Base-by-base conservation (phyloP, 2,329 filamentous ascomycete species). In the Alternaria metachromatica region DNA sequence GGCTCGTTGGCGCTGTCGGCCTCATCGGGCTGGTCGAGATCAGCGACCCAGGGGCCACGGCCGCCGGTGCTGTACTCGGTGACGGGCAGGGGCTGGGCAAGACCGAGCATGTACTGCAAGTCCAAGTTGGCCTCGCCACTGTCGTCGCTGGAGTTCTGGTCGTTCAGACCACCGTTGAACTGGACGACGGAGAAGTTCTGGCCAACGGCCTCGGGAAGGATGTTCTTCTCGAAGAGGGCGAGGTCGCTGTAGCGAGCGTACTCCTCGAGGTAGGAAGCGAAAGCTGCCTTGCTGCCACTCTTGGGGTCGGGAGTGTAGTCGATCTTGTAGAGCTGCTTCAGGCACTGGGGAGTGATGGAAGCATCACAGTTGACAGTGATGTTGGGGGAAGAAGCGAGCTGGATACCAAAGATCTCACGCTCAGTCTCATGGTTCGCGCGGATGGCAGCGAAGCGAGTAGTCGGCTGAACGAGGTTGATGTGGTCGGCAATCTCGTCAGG, bases 111-210 rank as follows among this genome's bases (percentile, higher is more conserved):
- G 64, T 89, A 88, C 71, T 91, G 87, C 9, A 87, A 80, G 72
- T 91, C 89, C 41, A 91, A 80, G 67, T 88, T 89, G 21, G 87
- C 89, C 76, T 92, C 89, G 3, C 70, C 71, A 59, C 72, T 74
- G 53, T 72, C 69, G 13, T 64, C 57, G 7, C 62, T 54, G 5
- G 74, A 70, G 43, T 60, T 67, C 51, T 76, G 72, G 57, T 64
- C 69, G 61, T 76, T 67, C 20, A 71, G 21, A 11, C 70, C 76
- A 44, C 71, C 71, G 55, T 72, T 71, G 66, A 68, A 73, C 20
- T 68, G 67, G n/a, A 73, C 58, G 15, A 81, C 78, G 11, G 79
- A 78, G 72, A 84, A 85, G 63, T 84, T 83, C 49, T 85, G 81
- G 5, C 69, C 63, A 1, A 84, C 77, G 2, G 72, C 70, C 13